A percentile compares a stretch with the other conserved stretches of the same genome.
phyloP scores from a whole-genome alignment of 345 rosid genomes.

The Rubroshorea leprosula region DNA sequence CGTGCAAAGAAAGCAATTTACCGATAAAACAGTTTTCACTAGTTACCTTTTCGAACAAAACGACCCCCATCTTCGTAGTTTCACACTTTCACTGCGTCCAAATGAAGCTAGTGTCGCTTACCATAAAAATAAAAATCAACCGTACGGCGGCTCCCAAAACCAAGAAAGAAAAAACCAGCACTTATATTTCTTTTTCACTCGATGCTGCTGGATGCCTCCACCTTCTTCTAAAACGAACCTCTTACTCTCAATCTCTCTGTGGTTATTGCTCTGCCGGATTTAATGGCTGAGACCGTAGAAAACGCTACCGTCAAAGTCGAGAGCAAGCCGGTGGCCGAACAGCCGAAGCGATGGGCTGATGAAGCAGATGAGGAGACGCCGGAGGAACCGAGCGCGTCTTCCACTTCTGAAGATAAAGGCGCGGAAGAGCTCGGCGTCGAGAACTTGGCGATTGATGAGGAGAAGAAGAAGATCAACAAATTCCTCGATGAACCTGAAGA shows the following conservation, averaged over 20 bases:
- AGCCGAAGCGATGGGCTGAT: conserved; percentile 56
- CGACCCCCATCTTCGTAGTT: too few relatives aligned
- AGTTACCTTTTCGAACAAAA: too few relatives aligned
- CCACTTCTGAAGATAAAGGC: conserved; percentile 29
- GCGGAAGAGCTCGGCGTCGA: conserved; percentile 36
- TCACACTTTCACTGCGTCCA: background rate
- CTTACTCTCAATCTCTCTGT: background rate
- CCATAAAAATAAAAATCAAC: background rate
- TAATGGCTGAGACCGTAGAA: conserved; percentile 27
- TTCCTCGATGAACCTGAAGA: conserved; percentile 85
- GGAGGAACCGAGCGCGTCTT: conserved; percentile 32
- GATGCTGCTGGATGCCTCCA: background rate
- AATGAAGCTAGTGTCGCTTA: background rate
- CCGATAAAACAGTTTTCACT: too few relatives aligned
- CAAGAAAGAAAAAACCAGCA: too few relatives aligned
- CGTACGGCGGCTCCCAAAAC: background rate
- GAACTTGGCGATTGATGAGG: conserved; percentile 44
- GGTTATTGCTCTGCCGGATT: background rate
- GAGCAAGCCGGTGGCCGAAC: conserved; percentile 18
- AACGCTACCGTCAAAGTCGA: background rate
- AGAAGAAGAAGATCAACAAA: conserved; percentile 39
- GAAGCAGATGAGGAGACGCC: conserved; percentile 42
- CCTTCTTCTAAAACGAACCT: too few relatives aligned
- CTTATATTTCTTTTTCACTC: background rate
- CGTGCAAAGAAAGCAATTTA: too few relatives aligned